phyloP scores from a whole-genome alignment of 768 basidiomycete genomes.

The Cystofilobasidium macerans region DNA sequence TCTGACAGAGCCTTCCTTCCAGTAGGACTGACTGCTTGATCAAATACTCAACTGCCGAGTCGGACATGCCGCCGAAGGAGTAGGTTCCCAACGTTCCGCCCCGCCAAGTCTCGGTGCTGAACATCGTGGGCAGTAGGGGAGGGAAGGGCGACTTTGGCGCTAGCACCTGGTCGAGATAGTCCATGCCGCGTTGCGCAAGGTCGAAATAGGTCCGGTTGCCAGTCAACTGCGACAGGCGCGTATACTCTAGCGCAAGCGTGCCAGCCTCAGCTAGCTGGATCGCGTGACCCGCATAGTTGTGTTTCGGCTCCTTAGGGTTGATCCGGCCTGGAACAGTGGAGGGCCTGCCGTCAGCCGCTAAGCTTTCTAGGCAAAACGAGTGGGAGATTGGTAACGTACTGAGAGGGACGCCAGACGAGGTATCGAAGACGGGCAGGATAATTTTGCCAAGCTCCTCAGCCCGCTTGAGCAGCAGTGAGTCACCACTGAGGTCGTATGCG shows the following conservation, averaged over 20 bases:
- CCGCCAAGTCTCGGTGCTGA: constrained; percentile 27
- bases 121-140: constrained; percentile 35
- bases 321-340: not conserved
- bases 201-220: constrained; percentile 39
- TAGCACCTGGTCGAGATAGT: constrained; percentile 35
- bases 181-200: constrained; percentile 38
- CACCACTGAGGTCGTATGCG: constrained; percentile 34
- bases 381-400: not conserved
- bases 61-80: constrained; percentile 35
- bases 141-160: constrained; percentile 29
- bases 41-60: constrained; percentile 29
- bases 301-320: constrained; percentile 13
- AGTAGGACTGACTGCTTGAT: not conserved
- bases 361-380: not conserved
- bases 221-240: constrained; percentile 38
- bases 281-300: constrained; percentile 9
- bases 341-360: too few species aligned
- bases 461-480: constrained; percentile 39
- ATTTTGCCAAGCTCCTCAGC: constrained; percentile 31
- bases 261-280: constrained; percentile 34
- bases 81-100: constrained; percentile 32
- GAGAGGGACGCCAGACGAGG: constrained; percentile 14
- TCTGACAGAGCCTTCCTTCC: too few species aligned
- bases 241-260: constrained; percentile 40
- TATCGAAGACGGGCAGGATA: constrained; percentile 21